Evolutionary conservation across 495 filamentous ascomycete genomes (phyloP).

Genomic region (Hypoxylon rickii): DNA sequence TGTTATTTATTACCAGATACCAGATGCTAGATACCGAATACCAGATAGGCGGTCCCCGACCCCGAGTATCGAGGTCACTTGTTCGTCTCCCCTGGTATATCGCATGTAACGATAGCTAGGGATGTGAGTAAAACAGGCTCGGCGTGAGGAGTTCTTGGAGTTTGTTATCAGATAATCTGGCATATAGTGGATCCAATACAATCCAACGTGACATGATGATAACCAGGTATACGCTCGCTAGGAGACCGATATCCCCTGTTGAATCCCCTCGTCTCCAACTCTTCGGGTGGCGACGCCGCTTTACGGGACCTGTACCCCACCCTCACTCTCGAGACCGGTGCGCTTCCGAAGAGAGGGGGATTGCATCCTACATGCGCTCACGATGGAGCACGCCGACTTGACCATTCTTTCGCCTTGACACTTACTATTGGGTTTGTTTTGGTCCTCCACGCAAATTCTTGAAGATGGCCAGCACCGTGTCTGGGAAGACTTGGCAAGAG

Average conservation of each 20-base stretch:
- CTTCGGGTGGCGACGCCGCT: constrained; percentile 5
- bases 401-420: background rate
- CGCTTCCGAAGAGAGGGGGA: background rate
- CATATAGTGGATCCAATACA: constrained; percentile 13
- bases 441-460: background rate
- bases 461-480: constrained; percentile 9
- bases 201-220: no score
- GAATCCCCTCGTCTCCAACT: constrained; percentile 22
- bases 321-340: constrained; percentile 1
- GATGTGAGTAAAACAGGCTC: constrained; percentile 1
- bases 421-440: background rate
- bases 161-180: constrained; percentile 24
- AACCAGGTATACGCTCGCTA: no score
- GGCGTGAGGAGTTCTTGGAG: constrained; percentile 4
- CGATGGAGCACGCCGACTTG: constrained; percentile 12
- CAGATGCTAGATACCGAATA: no score
- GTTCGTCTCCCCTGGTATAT: background rate
- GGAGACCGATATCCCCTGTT: background rate
- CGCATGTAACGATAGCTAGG: constrained; percentile 12
- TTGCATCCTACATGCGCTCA: background rate
- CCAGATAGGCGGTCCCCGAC: constrained; percentile 13
- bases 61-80: background rate
- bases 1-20: no score
- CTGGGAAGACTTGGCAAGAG: constrained; percentile 32
- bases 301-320: constrained; percentile 20